These are phyloP conservation scores for Ceratocystis smalleyi DNA, from an alignment of 2,329 filamentous ascomycete species.

Conservation along the genomic window DNA sequence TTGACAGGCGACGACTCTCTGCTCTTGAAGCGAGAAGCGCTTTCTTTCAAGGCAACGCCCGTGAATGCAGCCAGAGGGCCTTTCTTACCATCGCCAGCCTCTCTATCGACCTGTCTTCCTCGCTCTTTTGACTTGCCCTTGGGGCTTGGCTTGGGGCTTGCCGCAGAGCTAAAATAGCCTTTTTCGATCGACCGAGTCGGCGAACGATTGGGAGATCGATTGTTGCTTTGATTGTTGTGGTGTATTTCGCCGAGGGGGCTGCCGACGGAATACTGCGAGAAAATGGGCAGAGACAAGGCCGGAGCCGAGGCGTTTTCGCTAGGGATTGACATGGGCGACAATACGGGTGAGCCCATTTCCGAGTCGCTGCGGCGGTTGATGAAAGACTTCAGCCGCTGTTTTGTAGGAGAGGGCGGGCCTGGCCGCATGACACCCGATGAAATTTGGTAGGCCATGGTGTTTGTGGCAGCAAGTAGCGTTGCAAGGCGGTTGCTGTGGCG, in stretches of 20 bases:
- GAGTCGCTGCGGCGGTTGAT: slow-evolving; percentile 16
- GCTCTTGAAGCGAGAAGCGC: slow-evolving; percentile 24
- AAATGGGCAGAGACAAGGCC: slow-evolving; percentile 10
- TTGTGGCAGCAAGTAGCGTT: background rate
- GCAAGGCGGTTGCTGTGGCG: background rate
- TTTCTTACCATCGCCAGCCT: background rate
- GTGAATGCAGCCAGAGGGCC: slow-evolving; percentile 12
- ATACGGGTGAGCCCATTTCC: slow-evolving; percentile 9
- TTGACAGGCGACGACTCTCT: slow-evolving; percentile 40
- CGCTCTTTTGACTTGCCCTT: slow-evolving; percentile 14
- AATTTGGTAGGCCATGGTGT: slow-evolving; percentile 14
- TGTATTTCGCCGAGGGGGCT: slow-evolving; percentile 14
- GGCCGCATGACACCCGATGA: slow-evolving; percentile 14
- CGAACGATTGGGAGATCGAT: slow-evolving; percentile 11
- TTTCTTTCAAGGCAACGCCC: slow-evolving; percentile 7
- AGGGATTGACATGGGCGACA: slow-evolving; percentile 12
- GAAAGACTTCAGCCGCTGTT: slow-evolving; percentile 15
- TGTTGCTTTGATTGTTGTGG: slow-evolving; percentile 10
- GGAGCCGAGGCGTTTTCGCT: slow-evolving; percentile 11
- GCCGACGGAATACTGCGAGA: slow-evolving; percentile 12
- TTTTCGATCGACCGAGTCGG: slow-evolving; percentile 10
- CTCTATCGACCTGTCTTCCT: slow-evolving; percentile 26
- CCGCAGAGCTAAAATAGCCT: slow-evolving; percentile 1
- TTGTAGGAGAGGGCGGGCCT: slow-evolving; percentile 11
- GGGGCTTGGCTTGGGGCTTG: background rate